Base-by-base conservation (phyloP, 2,329 filamentous ascomycete genomes). In the Talaromyces verruculosus region DNA sequence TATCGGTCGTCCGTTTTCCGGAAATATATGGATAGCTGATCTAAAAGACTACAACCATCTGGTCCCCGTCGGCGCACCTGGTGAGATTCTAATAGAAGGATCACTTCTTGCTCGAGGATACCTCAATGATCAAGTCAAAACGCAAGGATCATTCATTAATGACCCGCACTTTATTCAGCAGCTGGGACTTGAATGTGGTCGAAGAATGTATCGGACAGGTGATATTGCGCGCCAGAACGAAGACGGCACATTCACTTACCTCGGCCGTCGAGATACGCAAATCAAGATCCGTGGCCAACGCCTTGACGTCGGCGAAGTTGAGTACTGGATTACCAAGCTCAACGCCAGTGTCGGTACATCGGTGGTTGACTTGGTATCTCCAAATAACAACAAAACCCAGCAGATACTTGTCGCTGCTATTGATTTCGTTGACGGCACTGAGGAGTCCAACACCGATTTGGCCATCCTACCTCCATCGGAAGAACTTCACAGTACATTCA, bases 251-350 rank as follows among this genome's bases (percentile, higher is more conserved):
- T 66, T 69, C 17, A 51, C 61, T 57, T 66, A 74, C 59, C 61
- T 79, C 49, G 75, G 76, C n/a, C 72, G 73, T 30, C 77, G 76
- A 61, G 75, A 77, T 59, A 75, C 73, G 0, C 78, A 80, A 63
- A 76, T 80, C 60, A 80, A 81, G 64, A 45, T 80, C 6, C 74
- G 77, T 15, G 79, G 79, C 17, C 78, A 80, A 61, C 78, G 79
- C 47, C 72, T 81, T 17, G 79, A 81, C 65, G 72, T 79, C 4
- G 78, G 76, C 1, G 79, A 80, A 64, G 75, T 80, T 10, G 78
- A 81, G 65, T 74, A 58, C n/a, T 58, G 55, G 55, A 35, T 58
- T 15, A 25, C 55, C 33, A 58, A 22, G 8, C 19, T 49, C 22
- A 28, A 28, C 6, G 1, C 5, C 1, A 28, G 8, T 25, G 15